phyloP scores from a whole-genome alignment of 2,329 filamentous ascomycete genomes.

The Penicillium psychrosexuale region DNA sequence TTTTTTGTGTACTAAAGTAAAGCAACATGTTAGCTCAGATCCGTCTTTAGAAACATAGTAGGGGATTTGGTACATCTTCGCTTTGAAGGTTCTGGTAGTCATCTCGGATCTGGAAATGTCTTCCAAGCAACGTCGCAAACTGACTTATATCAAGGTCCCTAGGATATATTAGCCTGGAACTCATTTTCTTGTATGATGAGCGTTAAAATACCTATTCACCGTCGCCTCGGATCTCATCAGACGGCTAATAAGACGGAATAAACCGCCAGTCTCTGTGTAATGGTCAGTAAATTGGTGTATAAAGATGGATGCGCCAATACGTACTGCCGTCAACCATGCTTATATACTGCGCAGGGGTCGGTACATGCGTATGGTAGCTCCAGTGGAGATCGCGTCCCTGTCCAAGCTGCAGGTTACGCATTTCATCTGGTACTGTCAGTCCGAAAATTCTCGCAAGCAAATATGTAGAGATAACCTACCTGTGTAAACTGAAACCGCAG shows the following conservation, averaged over 20 bases:
- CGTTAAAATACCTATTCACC: neutral
- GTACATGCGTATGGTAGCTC: neutral
- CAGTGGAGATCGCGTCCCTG: neutral
- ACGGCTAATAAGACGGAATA: neutral
- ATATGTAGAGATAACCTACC: neutral
- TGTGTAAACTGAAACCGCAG: neutral
- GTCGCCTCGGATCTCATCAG: neutral
- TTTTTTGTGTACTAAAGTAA: neutral
- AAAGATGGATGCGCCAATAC: neutral
- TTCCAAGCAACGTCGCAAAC: neutral
- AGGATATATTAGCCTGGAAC: neutral
- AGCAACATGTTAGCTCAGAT: neutral
- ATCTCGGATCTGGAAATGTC: neutral
- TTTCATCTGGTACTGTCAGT: neutral
- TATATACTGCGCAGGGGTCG: neutral
- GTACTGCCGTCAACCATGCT: neutral
- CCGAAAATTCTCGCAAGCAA: neutral
- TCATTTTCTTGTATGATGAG: neutral
- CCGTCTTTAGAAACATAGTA: neutral
- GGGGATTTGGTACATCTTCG: neutral
- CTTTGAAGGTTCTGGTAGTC: neutral
- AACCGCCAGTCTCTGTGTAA: neutral
- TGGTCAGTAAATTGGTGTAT: neutral
- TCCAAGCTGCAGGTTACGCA: neutral
- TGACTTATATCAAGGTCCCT: neutral